Base-by-base conservation (phyloP, 2,329 filamentous ascomycete genomes). In the Neonectria magnoliae region DNA sequence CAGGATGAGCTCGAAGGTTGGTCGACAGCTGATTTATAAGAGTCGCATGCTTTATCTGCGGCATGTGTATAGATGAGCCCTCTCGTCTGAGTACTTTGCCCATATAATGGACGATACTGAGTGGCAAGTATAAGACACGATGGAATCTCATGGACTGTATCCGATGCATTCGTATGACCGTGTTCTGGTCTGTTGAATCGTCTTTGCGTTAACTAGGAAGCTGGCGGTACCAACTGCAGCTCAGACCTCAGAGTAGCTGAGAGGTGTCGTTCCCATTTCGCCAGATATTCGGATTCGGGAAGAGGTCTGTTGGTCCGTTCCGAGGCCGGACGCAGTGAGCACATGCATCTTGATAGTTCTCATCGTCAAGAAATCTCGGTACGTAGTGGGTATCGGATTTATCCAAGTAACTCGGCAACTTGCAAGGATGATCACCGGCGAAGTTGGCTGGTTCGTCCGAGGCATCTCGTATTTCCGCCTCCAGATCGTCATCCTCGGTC, bases 401-500 rank as follows among this genome's bases (percentile, higher is more conserved):
- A 38, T n/a, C 29, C 18, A 52, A 20, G 8, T 14, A 13, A 20
- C 22, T 11, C 10, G 13, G 16, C 18, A 48, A n/a, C 16, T 27
- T n/a, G 4, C 57, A 29, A 25, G 48, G 50, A 44, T 38, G 25
- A 20, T 25, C 20, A 16, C 18, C 20, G 13, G 41, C 47, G 31
- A 18, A 29, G 41, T 25, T 33, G 14, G 10, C 48, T 44, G 7
- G 45, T 29, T 56, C 13, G 44, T 27, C 44, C 52, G 59, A 51
- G 45, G 38, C 36, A 36, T 33, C 36, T 57, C 59, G 53, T 54
- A 60, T 60, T 60, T 60, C 57, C 50, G 57, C 38, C 16, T 7
- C 55, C 45, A 54, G 20, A 10, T 27, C 38, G 41, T 53, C 27
- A 33, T 47, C 29, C 50, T 38, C 29, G 48, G 57, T 20, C 16